Evolutionary conservation across 129 eudicot genomes (phyloP).

Genomic region (Centrapalus pauciflorus): DNA sequence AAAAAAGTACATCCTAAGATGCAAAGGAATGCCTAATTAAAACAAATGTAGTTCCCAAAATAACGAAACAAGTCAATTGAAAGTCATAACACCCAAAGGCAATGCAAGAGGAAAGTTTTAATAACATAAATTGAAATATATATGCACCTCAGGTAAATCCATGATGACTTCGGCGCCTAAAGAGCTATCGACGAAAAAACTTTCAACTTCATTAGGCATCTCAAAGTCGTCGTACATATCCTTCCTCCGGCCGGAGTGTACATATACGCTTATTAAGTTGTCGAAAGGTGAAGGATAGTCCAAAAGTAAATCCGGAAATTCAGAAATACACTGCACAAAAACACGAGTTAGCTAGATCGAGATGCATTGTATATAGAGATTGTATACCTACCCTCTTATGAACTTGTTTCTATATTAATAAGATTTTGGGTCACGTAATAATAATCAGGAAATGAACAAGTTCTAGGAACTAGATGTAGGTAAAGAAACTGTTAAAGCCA

Average conservation of each 20-base stretch:
- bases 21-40: no score
- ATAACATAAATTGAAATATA: background rate
- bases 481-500: no score
- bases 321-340: slow-evolving; percentile 16
- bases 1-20: no score
- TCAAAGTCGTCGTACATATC: background rate
- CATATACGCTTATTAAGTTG: slow-evolving; percentile 5
- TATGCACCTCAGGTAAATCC: slow-evolving; percentile 2
- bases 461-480: no score
- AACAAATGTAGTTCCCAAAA: background rate
- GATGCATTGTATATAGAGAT: background rate
- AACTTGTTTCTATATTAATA: no score
- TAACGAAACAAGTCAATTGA: background rate
- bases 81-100: background rate
- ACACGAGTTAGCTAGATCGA: background rate
- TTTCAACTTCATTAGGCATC: slow-evolving; percentile 7
- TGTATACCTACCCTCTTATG: no score
- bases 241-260: slow-evolving; percentile 10
- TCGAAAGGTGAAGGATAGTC: slow-evolving; percentile 8
- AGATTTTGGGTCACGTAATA: no score
- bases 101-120: no score
- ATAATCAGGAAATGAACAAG: no score
- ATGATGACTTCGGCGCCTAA: slow-evolving; percentile 11
- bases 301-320: slow-evolving; percentile 7
- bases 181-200: slow-evolving; percentile 1